Evolutionary conservation across 345 rosid genomes (phyloP), one percentile per base, ranked within the genome.

Genomic region (Eucalyptus coolabah): DNA sequence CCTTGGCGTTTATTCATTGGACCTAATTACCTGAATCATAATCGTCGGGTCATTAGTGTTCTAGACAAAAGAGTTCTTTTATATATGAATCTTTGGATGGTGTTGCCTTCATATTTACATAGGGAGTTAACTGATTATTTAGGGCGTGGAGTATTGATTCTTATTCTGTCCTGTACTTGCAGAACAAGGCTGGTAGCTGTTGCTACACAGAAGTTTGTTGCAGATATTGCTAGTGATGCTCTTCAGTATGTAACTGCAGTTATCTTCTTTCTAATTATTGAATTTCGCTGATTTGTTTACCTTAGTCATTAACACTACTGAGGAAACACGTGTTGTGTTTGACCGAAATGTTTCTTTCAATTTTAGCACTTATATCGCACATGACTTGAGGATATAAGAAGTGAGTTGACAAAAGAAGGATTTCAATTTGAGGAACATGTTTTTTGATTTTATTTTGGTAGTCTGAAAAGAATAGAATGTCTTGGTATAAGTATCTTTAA

Each of bases 161-260:
- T 30, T 86, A 17, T 32, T 86, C 63, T 86, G 23, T 11, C 88
- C 30, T 86, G 1, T 51, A 81, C 89, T 89, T 92, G 91, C 97
- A 98, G 99, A 90, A 91, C 94, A 89, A 95, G 99, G 94, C 93
- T 98, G 90, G 97, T 97, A 49, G 98, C 99, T 89, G 97, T 98
- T 91, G 99, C 99, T 56, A 98, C 99, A 21, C 99, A 97, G 90
- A 98, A 98, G 93, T 98, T 97, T 40, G 97, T 98, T 88, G 91
- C 99, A 18, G 99, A 98, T 92, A 98, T 98, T 91, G 99, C 99
- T 80, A 93, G 92, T 17, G 98, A 98, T 81, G 97, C 99, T 49
- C 98, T 98, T 88, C 96, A 93, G 98, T 97, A 95, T 87, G 96
- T 56, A 89, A 32, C 87, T 63, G 42, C 60, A 28, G 60, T 69